Percentiles rank a stretch among this genome's conserved stretches.
phyloP scores from a whole-genome alignment of 2,329 filamentous ascomycete species.

The Phaeosphaeria sp. region DNA sequence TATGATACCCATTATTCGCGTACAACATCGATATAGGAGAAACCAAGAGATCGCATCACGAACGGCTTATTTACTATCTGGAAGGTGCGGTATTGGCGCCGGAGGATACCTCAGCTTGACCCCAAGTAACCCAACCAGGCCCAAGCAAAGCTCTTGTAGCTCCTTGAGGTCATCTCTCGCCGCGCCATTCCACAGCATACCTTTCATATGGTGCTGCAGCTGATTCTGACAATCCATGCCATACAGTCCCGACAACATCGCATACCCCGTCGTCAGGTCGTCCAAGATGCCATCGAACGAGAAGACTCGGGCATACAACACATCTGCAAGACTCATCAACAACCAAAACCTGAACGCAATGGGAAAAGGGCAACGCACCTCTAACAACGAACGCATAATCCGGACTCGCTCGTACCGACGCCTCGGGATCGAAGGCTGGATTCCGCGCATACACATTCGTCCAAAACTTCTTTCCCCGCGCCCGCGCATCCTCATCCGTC shows the following conservation, averaged over 20 bases:
- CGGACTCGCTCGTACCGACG: slow-evolving; percentile 6
- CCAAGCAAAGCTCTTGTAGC: slow-evolving; percentile 1
- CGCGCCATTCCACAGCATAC: slow-evolving; percentile 12
- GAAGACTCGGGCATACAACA: slow-evolving; percentile 9
- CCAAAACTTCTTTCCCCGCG: slow-evolving; percentile 3
- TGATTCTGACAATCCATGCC: slow-evolving; percentile 10
- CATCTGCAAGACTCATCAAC: slow-evolving; percentile 2
- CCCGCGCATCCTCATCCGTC: neutral
- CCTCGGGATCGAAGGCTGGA: slow-evolving; percentile 3
- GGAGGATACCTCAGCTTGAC: slow-evolving; percentile 6
- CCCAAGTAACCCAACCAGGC: slow-evolving; percentile 1
- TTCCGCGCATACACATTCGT: slow-evolving; percentile 6
- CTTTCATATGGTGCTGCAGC: slow-evolving; percentile 12
- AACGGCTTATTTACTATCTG: neutral
- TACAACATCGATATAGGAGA: neutral
- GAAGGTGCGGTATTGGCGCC: slow-evolving; percentile 1
- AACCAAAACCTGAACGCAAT: too few species aligned
- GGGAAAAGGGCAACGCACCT: neutral
- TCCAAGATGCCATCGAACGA: slow-evolving; percentile 9
- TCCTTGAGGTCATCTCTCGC: slow-evolving; percentile 3
- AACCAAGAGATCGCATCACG: neutral
- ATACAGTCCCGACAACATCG: slow-evolving; percentile 7
- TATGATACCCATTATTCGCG: neutral
- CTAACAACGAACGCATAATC: slow-evolving; percentile 6
- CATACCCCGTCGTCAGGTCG: slow-evolving; percentile 7